phyloP scores from a whole-genome alignment of 805 yeast genomes.

The Saccharomyces jurei region DNA sequence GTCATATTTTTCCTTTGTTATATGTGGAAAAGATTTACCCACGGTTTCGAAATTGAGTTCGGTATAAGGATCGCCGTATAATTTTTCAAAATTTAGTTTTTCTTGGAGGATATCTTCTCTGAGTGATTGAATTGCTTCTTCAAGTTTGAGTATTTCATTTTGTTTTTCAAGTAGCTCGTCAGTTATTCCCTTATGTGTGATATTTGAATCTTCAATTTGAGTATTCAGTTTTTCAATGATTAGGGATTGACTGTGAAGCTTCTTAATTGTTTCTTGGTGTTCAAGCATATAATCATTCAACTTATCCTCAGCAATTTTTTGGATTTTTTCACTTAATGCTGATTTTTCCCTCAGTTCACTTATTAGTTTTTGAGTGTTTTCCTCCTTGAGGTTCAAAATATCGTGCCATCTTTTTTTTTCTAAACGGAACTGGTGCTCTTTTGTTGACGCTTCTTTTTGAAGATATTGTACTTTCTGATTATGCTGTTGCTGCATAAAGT shows the following conservation, averaged over 20 bases:
- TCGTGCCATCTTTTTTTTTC: background rate
- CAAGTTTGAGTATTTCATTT: background rate
- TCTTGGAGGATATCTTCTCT: background rate
- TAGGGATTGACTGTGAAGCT: background rate
- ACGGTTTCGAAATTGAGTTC: background rate
- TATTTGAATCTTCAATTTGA: background rate
- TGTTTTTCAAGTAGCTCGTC: background rate
- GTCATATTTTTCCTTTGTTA: background rate
- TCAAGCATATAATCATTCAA: background rate
- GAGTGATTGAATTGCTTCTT: background rate
- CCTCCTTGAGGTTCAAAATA: background rate
- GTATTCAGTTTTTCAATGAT: background rate
- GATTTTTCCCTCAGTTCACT: background rate
- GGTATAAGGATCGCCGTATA: background rate
- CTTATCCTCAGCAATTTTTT: background rate
- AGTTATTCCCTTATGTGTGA: background rate
- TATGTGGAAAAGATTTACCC: background rate
- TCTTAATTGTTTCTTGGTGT: background rate
- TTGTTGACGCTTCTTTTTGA: background rate
- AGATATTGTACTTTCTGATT: background rate
- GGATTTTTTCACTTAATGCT: background rate
- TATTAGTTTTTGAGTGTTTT: background rate
- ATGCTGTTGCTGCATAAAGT: background rate
- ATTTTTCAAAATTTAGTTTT: background rate
- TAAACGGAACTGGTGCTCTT: background rate